Evolutionary conservation across 208 protist genomes (phyloP).

Genomic region (Crithidia acanthocephali): DNA sequence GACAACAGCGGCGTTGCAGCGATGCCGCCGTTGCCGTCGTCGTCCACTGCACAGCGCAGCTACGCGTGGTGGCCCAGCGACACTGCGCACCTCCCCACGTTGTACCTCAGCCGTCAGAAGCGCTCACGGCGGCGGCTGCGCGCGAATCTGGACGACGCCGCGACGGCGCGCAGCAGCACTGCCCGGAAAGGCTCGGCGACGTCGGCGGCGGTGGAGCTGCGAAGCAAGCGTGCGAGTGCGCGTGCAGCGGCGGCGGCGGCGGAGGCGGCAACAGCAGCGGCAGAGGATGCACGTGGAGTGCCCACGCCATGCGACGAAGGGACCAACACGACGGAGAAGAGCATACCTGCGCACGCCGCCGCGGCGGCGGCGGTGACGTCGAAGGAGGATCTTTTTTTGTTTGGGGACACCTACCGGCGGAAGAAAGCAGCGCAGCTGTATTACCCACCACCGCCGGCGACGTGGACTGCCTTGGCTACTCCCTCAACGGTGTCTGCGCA

Average conservation of each 20-base stretch:
- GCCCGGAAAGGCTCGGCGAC: conserved; percentile 27
- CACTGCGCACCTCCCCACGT: conserved; percentile 16
- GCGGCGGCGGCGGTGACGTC: background rate
- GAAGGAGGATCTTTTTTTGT: conserved; percentile 5
- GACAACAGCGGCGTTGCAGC: background rate
- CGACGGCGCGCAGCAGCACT: conserved; percentile 31
- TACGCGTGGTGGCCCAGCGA: conserved; percentile 11
- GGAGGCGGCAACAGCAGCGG: background rate
- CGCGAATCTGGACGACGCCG: conserved; percentile 4
- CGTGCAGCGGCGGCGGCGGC: background rate
- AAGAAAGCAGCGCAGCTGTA: conserved; percentile 19
- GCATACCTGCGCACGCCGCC: background rate
- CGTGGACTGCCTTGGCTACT: background rate
- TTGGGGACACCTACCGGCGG: conserved; percentile 20
- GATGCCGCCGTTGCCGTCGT: no score
- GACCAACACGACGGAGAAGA: background rate
- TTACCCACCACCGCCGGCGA: conserved; percentile 2
- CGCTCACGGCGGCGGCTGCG: conserved; percentile 22
- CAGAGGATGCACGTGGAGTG: background rate
- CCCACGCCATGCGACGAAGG: no score
- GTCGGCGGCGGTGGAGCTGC: conserved; percentile 30
- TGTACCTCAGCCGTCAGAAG: conserved; percentile 26
- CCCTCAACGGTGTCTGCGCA: background rate
- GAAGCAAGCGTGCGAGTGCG: conserved; percentile 2
- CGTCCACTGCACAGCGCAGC: background rate